These are phyloP conservation scores for Eutrema heterophyllum DNA, from an alignment of 345 rosid species.

Conservation along the genomic window DNA sequence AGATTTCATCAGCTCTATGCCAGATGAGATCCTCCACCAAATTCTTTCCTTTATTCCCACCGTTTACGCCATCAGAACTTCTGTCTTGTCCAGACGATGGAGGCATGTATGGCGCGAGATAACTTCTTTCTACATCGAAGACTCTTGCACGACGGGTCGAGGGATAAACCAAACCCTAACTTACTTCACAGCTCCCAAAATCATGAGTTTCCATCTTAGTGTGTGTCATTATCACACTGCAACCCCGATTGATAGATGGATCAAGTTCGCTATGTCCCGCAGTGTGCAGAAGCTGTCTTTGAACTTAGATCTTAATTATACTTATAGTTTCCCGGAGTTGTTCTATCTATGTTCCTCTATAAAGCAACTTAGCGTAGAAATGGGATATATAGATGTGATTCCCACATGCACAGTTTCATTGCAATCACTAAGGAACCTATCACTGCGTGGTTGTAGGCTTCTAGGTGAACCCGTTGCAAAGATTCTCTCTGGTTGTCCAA, in stretches of 20 bases:
- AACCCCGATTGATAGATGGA: neutral
- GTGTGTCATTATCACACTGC: too few relatives aligned
- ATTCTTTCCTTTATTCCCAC: conserved; percentile 1
- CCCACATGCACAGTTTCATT: neutral
- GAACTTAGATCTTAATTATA: too few relatives aligned
- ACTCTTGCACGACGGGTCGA: neutral
- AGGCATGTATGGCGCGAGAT: neutral
- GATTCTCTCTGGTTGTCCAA: conserved; percentile 3
- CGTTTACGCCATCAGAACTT: neutral
- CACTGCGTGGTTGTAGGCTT: neutral
- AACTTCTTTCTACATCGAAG: neutral
- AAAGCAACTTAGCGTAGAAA: neutral
- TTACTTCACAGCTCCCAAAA: neutral
- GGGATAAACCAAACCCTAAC: neutral
- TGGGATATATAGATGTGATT: neutral
- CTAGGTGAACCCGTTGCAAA: neutral
- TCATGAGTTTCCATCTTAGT: neutral
- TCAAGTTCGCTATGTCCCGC: neutral
- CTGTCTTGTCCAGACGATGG: neutral
- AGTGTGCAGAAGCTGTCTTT: neutral
- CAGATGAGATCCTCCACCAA: neutral
- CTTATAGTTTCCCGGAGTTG: neutral
- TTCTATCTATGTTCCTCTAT: neutral
- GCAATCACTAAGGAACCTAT: neutral
- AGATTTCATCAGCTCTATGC: neutral